Evolutionary conservation across 345 rosid genomes (phyloP), one percentile per base, ranked within the genome.

Genomic region (Populus euphratica): DNA sequence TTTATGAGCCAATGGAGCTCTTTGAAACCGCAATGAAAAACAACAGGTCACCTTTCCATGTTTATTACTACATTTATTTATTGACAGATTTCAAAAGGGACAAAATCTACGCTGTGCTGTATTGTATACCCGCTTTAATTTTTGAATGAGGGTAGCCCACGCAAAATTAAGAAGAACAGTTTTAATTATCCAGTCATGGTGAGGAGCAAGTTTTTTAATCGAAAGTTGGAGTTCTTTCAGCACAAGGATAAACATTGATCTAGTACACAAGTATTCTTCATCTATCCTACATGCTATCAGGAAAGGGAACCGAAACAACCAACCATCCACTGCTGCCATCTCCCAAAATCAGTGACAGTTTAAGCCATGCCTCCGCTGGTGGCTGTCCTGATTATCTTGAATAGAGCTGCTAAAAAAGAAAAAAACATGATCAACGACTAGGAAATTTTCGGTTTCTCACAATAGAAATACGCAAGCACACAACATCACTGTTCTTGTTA

Each of bases 321-420:
- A 23, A 25, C 56, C 66, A 54, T 56, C 38, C 61, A 66, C 35
- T 8, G 68, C 59, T 20, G 36, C 74, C 41, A 56, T 54, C 43
- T 27, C 43, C 62, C 69, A 16, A 23, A 14, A 27, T 66, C 50
- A 23, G 70, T 47, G n/a, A 39, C 68, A 38, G 27, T 21, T 71
- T 61, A 71, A 27, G 75, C 52, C 80, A 70, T 47, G 8, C 77
- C 77, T 68, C 73, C 70, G n/a, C 70, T 68, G 20, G 96, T 87
- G 41, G 96, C 94, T 2, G 94, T 92, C 88, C 98, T 88, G 86
- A 92, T 92, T 78, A 93, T 92, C 91, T 96, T 96, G 88, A 93
- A 96, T 11, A 96, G 90, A 80, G 93, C 98, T 90, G 99, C 75
- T 74, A 39, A 72, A 71, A 72, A 79, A 9, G 33, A 79, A 20